Evolutionary conservation across 169 alveolate genomes (phyloP).

Genomic region (Eimeria tenella): DNA sequence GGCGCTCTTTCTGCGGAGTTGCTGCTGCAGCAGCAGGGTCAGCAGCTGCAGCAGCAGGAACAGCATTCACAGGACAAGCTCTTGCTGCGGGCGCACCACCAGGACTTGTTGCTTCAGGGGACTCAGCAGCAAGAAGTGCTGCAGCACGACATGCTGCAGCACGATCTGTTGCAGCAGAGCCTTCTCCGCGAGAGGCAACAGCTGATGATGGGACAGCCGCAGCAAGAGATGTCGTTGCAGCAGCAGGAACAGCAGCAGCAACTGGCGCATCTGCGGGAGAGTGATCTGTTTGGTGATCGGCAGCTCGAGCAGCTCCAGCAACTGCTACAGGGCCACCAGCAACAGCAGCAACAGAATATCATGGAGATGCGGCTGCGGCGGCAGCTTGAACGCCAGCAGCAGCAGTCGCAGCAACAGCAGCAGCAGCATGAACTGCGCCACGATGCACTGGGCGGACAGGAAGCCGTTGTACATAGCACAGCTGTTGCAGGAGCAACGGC

Average conservation of each 20-base stretch:
- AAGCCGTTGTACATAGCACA: no score
- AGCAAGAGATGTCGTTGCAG: not conserved
- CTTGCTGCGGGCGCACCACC: not conserved
- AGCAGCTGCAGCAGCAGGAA: constrained; percentile 6
- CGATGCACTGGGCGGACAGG: not conserved
- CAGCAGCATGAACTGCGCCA: not conserved
- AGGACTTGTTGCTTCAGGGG: not conserved
- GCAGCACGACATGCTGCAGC: constrained; percentile 27
- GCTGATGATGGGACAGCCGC: not conserved
- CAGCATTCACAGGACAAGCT: not conserved
- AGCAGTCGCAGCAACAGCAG: not conserved
- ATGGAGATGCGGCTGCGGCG: not conserved
- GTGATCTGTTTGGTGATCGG: no score
- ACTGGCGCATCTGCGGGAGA: no score
- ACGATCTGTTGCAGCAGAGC: not conserved
- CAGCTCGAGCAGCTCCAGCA: not conserved
- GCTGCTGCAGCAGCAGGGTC: not conserved
- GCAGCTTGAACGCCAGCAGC: not conserved
- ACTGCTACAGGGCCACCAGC: not conserved
- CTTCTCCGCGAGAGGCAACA: not conserved
- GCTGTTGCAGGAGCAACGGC: not conserved
- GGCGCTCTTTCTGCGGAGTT: not conserved
- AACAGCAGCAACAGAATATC: not conserved
- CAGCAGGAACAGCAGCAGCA: not conserved
- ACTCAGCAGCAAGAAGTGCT: not conserved